phyloP scores from a whole-genome alignment of 768 basidiomycete genomes.

The Boletales sp. region DNA sequence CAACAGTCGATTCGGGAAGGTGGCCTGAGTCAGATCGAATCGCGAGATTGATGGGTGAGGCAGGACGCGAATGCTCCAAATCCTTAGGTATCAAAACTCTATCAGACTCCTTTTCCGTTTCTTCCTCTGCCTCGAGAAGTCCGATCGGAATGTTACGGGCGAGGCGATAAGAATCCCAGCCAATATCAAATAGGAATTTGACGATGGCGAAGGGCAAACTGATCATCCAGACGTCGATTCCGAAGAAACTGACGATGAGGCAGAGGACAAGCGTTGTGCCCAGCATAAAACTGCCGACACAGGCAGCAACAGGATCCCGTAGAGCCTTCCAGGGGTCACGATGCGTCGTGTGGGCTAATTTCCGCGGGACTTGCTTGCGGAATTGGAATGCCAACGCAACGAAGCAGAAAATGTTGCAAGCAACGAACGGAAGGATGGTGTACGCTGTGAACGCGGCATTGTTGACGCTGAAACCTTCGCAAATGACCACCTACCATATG shows the following conservation, averaged over 20 bases:
- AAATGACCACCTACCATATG: constrained; percentile 58
- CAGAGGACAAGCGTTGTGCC: constrained; percentile 65
- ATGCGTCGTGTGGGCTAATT: constrained; percentile 33
- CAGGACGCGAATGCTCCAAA: neutral
- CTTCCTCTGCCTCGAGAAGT: neutral
- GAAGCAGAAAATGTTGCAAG: constrained; percentile 60
- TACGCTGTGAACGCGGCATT: constrained; percentile 80
- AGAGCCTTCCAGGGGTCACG: constrained; percentile 60
- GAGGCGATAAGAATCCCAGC: constrained; percentile 53
- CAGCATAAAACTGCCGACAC: constrained; percentile 68
- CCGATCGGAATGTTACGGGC: constrained; percentile 22
- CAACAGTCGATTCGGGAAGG: constrained; percentile 2
- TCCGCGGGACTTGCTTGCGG: constrained; percentile 49
- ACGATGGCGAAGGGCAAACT: constrained; percentile 74
- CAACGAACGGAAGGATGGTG: constrained; percentile 77
- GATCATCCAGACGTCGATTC: constrained; percentile 81
- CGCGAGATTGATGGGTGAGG: neutral
- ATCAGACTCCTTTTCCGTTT: neutral
- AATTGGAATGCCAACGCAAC: constrained; percentile 58
- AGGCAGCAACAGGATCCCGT: constrained; percentile 69
- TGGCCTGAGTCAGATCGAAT: neutral
- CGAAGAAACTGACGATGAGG: constrained; percentile 71
- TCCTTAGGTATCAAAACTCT: neutral
- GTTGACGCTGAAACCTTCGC: constrained; percentile 78
- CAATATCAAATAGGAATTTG: constrained; percentile 67